Evolutionary conservation across 257 asterid species (phyloP).

Genomic region (Cordia subcordata): DNA sequence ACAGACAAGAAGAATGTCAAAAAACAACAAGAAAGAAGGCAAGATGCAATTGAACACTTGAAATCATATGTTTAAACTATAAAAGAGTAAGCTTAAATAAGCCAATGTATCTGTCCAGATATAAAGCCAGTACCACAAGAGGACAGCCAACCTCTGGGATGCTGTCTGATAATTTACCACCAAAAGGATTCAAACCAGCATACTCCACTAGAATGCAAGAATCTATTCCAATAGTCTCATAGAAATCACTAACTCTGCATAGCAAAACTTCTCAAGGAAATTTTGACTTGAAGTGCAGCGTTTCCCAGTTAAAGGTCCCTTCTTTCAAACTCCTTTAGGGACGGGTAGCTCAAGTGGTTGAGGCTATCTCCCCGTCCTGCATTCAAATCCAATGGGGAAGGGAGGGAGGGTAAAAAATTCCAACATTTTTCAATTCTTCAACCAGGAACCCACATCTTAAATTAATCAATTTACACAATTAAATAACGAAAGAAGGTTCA

Average conservation of each 20-base stretch:
- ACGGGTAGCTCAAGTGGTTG: too few species aligned
- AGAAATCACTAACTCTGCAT: constrained; percentile 95
- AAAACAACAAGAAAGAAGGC: too few species aligned
- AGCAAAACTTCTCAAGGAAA: constrained; percentile 95
- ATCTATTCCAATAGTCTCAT: constrained; percentile 92
- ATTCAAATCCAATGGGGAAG: too few species aligned
- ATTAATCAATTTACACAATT: too few species aligned
- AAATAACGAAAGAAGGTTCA: background rate
- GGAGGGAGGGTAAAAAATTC: too few species aligned
- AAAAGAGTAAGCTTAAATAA: constrained; percentile 2
- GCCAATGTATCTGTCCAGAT: background rate
- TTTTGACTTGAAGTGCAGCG: constrained; percentile 83
- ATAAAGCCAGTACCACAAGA: constrained; percentile 56
- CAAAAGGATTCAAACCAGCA: constrained; percentile 98
- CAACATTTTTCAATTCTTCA: too few species aligned
- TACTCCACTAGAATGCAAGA: constrained; percentile 97
- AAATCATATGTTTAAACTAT: background rate
- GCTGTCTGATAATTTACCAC: constrained; percentile 86
- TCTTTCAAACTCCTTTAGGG: constrained; percentile 97
- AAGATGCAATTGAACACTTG: background rate
- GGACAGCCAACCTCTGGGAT: constrained; percentile 99
- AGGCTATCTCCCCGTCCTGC: too few species aligned
- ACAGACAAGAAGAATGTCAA: too few species aligned
- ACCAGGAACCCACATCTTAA: too few species aligned
- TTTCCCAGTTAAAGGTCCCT: constrained; percentile 93